Base-by-base conservation (phyloP, 345 rosid genomes). In the Mallotus nudiflorus region DNA sequence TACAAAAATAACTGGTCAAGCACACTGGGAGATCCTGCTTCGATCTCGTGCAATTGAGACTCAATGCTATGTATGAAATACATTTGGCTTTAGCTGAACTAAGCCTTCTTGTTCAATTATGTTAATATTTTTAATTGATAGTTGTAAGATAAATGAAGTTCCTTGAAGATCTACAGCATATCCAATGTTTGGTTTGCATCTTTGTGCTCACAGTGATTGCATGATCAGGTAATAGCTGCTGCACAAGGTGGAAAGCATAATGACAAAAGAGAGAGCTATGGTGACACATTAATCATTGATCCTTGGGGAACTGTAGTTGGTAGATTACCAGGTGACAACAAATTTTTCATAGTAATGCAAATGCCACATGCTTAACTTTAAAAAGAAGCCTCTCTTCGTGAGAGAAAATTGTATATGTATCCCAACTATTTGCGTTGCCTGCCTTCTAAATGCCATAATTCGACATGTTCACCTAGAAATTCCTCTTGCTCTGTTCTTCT, bases 21-120 rank as follows among this genome's bases (percentile, higher is more conserved):
- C 97, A 59, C 98, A 94, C 77, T 94, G 98, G 98, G 97, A 94
- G 80, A 75, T 90, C 82, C 89, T 91, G 56, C 98, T 94, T 53
- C 88, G 97, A 73, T 88, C 97, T 66, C 85, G 93, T 45, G 98
- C 98, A 53, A 85, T 94, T 39, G 96, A 94, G 84, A 94, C 98
- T 27, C 98, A 94, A 66, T 91, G 97, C 83, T 94, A 91, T 79
- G 96, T 94, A 87, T 68, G 88, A 68, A 45, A 64, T 39, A 52
- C 49, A 37, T 56, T 70, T 53, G 33, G n/a, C 58, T 46, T 35
- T 19, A 10, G 3, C 40, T 49, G 11, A 52, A 4, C 29, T 58
- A 42, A 45, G 49, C 18, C 9, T 48, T 46, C 22, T 31, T 50
- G 24, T n/a, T n/a, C 20, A 33, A 2, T 33, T n/a, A 19, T 6